Base-by-base conservation (phyloP, 352 stramenopile genomes). In the Phytopythium boreale region DNA sequence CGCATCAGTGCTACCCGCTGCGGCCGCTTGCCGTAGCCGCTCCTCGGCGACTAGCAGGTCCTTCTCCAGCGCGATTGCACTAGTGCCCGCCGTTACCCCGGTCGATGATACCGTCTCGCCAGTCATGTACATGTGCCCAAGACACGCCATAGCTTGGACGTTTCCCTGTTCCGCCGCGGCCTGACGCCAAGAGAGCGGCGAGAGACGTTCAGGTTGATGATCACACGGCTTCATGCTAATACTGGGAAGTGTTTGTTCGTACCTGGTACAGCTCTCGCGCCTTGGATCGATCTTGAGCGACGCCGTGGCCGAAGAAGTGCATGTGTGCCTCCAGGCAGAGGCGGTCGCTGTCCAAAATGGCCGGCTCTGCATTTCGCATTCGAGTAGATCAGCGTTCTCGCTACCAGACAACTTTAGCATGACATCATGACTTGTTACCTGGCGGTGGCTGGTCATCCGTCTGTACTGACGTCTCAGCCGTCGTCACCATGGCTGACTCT, bases 281-380 rank as follows among this genome's bases (percentile, higher is more conserved):
- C 71, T 72, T 82, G 10, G 44, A 22, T 15, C 75, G 52, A 60
- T 87, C 67, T 22, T 75, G 69, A 26, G 62, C 41, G 19, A 71
- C 67, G 3, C 76, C 72, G 46, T 93, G 79, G 11, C 84, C 82
- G 41, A 90, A 92, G 66, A 82, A 92, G 20, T 77, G 64, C 39
- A 84, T 71, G 55, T 93, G 83, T 1, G 72, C 85, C 63, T 84
- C 69, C n/a, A 90, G 61, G 51, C 75, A 91, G 12, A 90, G 39
- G 58, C 71, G 62, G 20, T 76, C 66, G 8, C 39, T 29, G 15
- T 34, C 19, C 34, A 46, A 56, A 27, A 43, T 27, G 31, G n/a
- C 31, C 17, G 53, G 34, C 31, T 59, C 53, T 59, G 53, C 20
- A 17, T 4, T 9, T 24, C 22, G 26, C 17, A 41, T 24, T 34